Base-by-base conservation (phyloP, 2,329 filamentous ascomycete genomes). In the Podosphaera aphanis region DNA sequence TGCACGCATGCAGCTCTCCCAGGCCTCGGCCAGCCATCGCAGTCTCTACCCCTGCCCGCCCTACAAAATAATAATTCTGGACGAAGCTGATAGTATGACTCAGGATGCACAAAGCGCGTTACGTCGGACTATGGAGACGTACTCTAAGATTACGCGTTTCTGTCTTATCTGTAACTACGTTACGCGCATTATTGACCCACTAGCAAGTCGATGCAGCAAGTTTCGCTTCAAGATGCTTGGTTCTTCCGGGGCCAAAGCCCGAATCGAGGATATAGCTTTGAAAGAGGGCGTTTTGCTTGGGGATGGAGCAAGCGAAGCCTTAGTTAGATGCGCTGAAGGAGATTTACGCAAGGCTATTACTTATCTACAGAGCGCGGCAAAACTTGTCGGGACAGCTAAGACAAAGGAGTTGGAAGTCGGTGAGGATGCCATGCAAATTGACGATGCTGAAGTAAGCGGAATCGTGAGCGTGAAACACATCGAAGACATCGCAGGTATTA, bases 151-250 rank as follows among this genome's bases (percentile, higher is more conserved):
- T 63, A 99, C 90, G 2, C 73, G 90, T 13, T 98, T 99, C 63
- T 95, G 90, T 59, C 69, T 99, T 37, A 88, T 95, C 48, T 98
- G 92, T 65, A 99, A 99, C 64, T 98, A 98, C 57, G 90, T 98
- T 40, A 95, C 90, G 2, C 71, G 90, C 48, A 98, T 99, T 59
- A 98, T 98, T 57, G 90, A 98, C 59, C 92, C 90, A 5, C 66
- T 99, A 19, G 90, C 90, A 1, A 85, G 77, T 60, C 73, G 90
- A 55, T 99, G 90, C 66, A 85, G 78, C 63, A 98, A 98, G 64
- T 98, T 98, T 61, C 72, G 90, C 27, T 99, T 98, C 72, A 98
- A 98, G 73, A 83, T 82, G 51, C 66, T 98, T 51, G 88, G 94
- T 60, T 80, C 86, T 56, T 74, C 73, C 6, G 92, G 92, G 58